Evolutionary conservation across 345 rosid species (phyloP), one percentile per base, ranked within the genome.

Genomic region (Trapa incisa): DNA sequence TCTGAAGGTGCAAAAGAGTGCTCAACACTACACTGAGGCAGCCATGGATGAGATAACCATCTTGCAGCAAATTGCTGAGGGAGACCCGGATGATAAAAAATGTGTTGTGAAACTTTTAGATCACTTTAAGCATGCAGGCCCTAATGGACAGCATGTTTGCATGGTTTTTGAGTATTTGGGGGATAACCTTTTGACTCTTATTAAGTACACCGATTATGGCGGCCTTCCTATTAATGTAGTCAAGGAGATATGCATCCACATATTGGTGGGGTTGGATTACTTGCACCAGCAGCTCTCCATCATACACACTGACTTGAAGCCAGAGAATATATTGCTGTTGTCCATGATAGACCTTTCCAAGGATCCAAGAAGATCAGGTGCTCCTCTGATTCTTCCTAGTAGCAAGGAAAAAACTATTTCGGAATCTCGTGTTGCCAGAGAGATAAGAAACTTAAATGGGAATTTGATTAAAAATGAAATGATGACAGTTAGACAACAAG

Each of bases 21-120:
- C 89, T 58, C 89, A 87, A 67, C 93, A 87, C 70, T 87, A 87
- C 57, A 83, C 88, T 29, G 88, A 87, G 73, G 86, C 93, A 5
- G 89, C 93, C 38, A 82, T 87, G 89, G 93, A 85, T 70, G 93
- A 87, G 84, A 85, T 87, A 74, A 83, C 82, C 37, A 85, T 87
- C 76, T 76, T 85, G 79, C 84, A 87, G 77, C 89, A 85, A 76
- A 77, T 85, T 57, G 89, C 87, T 0, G 84, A 83, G 7, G 89
- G 87, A 50, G 89, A 87, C 69, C 77, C 71, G 33, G 85, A 77
- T 16, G 87, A 87, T 72, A 83, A 75, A 66, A 87, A 79, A 47
- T 83, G 89, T 70, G 87, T 85, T 5, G 92, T 87, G 61, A 85
- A 85, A 73, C 92, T 87, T 68, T 81, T 87, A 78, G 89, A 87